These are phyloP conservation scores for Gnaphalium uliginosum DNA, from an alignment of 129 eudicot genomes.

Conservation along the genomic window DNA sequence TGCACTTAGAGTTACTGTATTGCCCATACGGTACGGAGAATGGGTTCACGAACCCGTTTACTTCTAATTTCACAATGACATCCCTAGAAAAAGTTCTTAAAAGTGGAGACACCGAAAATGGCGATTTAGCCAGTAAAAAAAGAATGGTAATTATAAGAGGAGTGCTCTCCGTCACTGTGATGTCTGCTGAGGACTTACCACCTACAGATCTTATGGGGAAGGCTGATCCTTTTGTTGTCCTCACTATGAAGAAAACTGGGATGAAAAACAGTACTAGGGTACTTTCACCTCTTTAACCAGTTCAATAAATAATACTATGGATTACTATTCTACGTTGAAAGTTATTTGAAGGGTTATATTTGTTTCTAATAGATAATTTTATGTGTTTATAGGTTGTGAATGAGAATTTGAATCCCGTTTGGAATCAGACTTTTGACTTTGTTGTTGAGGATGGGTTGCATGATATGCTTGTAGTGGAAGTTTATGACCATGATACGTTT, in stretches of 20 bases:
- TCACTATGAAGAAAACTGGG: conserved; percentile 82
- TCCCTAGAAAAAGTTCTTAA: conserved; percentile 77
- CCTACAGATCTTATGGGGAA: conserved; percentile 84
- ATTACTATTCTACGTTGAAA: not conserved
- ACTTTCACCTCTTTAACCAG: conserved; percentile 18
- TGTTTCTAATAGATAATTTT: not conserved
- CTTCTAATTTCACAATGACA: conserved; percentile 65
- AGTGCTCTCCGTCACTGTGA: conserved; percentile 80
- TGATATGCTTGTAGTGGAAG: conserved; percentile 84
- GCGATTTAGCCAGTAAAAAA: conserved; percentile 42
- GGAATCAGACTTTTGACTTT: conserved; percentile 98
- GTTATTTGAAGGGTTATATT: not conserved
- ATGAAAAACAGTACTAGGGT: conserved; percentile 86
- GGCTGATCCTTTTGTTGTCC: conserved; percentile 80
- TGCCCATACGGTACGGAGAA: conserved; percentile 71
- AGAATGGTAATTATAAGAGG: conserved; percentile 73
- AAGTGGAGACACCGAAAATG: conserved; percentile 56
- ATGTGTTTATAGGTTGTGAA: conserved; percentile 68
- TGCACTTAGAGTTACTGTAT: conserved; percentile 91
- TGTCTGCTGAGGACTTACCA: conserved; percentile 87
- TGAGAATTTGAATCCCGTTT: conserved; percentile 83
- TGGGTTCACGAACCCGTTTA: conserved; percentile 74
- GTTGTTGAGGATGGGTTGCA: conserved; percentile 96
- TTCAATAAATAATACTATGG: not conserved
- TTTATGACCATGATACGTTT: conserved; percentile 94